Evolutionary conservation across 495 filamentous ascomycete genomes (phyloP).

Genomic region (Hyaloscypha bicolor): DNA sequence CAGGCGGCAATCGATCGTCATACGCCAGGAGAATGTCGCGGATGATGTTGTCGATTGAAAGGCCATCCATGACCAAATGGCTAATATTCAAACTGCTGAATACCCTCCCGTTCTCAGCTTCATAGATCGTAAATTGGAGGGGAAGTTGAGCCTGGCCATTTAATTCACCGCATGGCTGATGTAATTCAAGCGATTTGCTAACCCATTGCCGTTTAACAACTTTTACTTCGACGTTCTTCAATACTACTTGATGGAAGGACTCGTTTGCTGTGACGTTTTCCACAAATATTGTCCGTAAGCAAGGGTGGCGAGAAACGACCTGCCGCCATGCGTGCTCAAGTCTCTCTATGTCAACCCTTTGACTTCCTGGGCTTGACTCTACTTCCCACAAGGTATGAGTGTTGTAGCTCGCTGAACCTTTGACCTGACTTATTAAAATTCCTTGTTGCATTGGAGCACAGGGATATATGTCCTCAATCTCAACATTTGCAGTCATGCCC

Average conservation of each 20-base stretch:
- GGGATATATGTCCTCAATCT: slow-evolving; percentile 60
- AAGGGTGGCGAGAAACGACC: slow-evolving; percentile 55
- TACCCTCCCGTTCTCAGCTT: slow-evolving; percentile 41
- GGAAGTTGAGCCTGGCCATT: slow-evolving; percentile 44
- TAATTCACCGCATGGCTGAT: slow-evolving; percentile 39
- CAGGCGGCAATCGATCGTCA: slow-evolving; percentile 4
- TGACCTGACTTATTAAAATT: slow-evolving; percentile 54
- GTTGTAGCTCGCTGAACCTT: slow-evolving; percentile 43
- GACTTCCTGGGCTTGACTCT: slow-evolving; percentile 2
- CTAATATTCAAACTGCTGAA: slow-evolving; percentile 58
- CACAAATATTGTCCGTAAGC: slow-evolving; percentile 55
- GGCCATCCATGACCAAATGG: slow-evolving; percentile 54
- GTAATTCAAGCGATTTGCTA: not conserved
- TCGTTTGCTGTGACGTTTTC: slow-evolving; percentile 53
- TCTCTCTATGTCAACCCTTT: slow-evolving; percentile 39
- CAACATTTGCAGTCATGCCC: slow-evolving; percentile 41
- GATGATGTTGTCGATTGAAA: slow-evolving; percentile 12
- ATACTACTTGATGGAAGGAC: slow-evolving; percentile 56
- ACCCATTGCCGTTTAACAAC: slow-evolving; percentile 43
- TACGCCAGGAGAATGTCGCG: slow-evolving; percentile 11
- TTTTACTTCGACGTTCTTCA: slow-evolving; percentile 43
- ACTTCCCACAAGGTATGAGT: slow-evolving; percentile 3
- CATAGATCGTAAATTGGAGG: slow-evolving; percentile 53
- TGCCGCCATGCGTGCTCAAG: slow-evolving; percentile 54
- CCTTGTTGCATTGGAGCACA: slow-evolving; percentile 73